Evolutionary conservation across 306 rosid species (phyloP), one percentile per base, ranked within the genome.

Genomic region (Trifolium pratense): DNA sequence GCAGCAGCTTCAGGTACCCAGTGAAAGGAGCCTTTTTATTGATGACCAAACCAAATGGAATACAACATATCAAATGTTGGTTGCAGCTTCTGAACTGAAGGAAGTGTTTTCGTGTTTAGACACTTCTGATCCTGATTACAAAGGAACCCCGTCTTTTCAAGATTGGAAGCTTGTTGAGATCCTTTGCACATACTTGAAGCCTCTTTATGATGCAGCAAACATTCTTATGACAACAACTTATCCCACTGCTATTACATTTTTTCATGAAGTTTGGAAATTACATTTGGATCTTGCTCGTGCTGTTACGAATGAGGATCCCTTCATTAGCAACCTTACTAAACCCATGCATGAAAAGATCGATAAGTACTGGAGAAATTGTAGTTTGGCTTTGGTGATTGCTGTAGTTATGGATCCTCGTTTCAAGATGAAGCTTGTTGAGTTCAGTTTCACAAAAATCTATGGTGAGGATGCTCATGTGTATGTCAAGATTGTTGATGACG

Each of bases 401-500:
- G 98, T 93, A 20, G 97, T 86, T n/a, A 91, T 93, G 98, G 98
- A 93, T 85, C 98, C 98, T 61, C 88, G 97, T 57, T 91, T 93
- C 80, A 93, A 93, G 84, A 87, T 91, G 98, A 93, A 93, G 93
- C 91, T 93, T 68, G 97, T 93, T 58, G 97, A 93, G 85, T 93
- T 90, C 68, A 90, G 97, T 83, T 93, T 93, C 92, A 83, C 96
- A 34, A 89, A 89, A 83, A 78, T 89, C 42, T 87, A 81, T 20
- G 90, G 89, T 11, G 93, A 93, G 16, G 90, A 93, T 66, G 88
- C 98, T 53, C 85, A 85, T n/a, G 42, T 52, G 15, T 83, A 66
- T 80, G 78, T 93, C 76, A 89, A 89, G 92, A 70, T 85, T 5
- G 98, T 93, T 39, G 91, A 91, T 63, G 98, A 90, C 21, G 98